Base-by-base conservation (phyloP, 495 filamentous ascomycete species). In the Annulohypoxylon maeteangense region DNA sequence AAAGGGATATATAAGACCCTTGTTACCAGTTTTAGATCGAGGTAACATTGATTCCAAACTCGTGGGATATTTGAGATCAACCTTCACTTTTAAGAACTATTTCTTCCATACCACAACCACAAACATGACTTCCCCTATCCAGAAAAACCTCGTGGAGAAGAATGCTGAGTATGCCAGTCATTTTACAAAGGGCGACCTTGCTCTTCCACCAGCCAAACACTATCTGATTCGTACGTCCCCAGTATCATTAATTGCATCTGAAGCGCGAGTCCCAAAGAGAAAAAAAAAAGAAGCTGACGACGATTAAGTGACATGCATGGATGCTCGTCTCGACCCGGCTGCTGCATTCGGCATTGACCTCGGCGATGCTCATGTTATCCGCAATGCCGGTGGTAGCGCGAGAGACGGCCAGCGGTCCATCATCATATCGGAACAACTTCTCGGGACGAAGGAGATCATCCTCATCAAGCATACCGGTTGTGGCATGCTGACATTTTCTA, bases 381-480 rank as follows among this genome's bases (percentile, higher is more conserved):
- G 93, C 63, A 97, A 96, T 72, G 82, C 88, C 4, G 93, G 93
- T 11, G 92, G 83, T 6, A 87, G 82, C 12, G 90, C 86, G 0
- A 78, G 79, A 14, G 93, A 94, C 44, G 91, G 89, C 1, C 81
- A 94, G 1, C 88, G 92, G 57, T 90, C 87, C 36, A 84, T 96
- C 65, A 81, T 94, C 38, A 93, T 96, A 70, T 92, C 90, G 4
- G 83, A 96, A 82, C 92, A 96, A 77, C 82, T 94, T 4, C 86
- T 96, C 7, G 91, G 89, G n/a, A 97, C 93, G 0, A 83, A 81
- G 0, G 92, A 93, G 74, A 88, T 96, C 32, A 70, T 95, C 27
- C 70, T 96, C 20, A 81, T 96, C 63, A 94, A 97, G 79, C 92
- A 96, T 57, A 90, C 87, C 5, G 90, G 89, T 4, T 96, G 93